Evolutionary conservation across 176 grass and related monocot species (phyloP).

Genomic region (Cenchrus purpureus): DNA sequence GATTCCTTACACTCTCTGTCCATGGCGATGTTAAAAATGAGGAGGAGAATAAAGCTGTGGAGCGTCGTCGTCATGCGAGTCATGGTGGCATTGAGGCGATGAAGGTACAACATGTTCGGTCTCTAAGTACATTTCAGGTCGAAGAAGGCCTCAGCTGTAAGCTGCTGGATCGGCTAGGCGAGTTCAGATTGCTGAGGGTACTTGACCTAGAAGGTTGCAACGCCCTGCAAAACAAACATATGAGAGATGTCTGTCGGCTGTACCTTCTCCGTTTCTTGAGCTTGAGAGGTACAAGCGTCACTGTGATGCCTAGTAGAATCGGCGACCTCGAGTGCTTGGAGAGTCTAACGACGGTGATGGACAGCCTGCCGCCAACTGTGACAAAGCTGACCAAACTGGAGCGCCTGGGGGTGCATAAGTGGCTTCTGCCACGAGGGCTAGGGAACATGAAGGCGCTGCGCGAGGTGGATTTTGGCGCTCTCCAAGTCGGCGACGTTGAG

Average conservation of each 20-base stretch:
- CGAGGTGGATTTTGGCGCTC: too few relatives aligned
- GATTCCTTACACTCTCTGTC: too few relatives aligned
- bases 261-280: conserved; percentile 21
- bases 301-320: background rate
- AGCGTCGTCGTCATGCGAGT: background rate
- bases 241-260: background rate
- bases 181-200: conserved; percentile 10
- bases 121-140: background rate
- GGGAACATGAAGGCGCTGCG: too few relatives aligned
- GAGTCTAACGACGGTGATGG: background rate
- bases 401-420: background rate
- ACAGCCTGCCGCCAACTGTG: background rate
- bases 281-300: background rate
- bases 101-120: background rate
- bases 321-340: background rate
- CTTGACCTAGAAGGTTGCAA: conserved; percentile 22
- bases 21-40: too few relatives aligned
- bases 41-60: too few relatives aligned
- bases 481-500: too few relatives aligned
- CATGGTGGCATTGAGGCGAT: too few relatives aligned
- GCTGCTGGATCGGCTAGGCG: background rate
- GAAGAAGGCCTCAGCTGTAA: background rate
- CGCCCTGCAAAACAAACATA: background rate
- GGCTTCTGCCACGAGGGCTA: too few relatives aligned
- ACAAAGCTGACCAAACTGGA: background rate